Base-by-base conservation (phyloP, 169 alveolate species). In the Miamiensis avidus region DNA sequence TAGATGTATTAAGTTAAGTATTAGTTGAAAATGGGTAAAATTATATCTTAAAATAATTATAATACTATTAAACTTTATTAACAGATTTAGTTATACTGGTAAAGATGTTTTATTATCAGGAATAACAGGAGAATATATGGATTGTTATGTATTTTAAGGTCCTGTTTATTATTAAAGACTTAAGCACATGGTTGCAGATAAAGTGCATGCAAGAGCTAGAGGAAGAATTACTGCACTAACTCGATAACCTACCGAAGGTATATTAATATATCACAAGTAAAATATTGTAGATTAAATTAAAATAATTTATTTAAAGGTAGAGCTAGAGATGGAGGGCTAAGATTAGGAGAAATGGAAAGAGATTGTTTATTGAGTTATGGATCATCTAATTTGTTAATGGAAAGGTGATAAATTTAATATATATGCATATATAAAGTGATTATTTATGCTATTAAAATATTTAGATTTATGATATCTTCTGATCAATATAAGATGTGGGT, bases 271-370 rank as follows among this genome's bases (percentile, higher is more conserved):
- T 49, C 4, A 49, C 4, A 49, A 49, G 4, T 11, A 49, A 49
- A 49, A 49, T 11, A 49, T 49, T 11, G 20, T 20, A 49, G 4
- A 11, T 49, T 49, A 1, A n/a, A 76, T 31, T 76, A 32, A 11
- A 28, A 32, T 31, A 1, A 32, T 31, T 29, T 29, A 29, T 75
- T 77, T 31, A 33, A 33, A 77, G 99, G 99, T 20, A 94, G 99
- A 64, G 99, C 99, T 31, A 98, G 97, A 87, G 99, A 98, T 65
- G 99, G 99, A 26, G 99, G 99, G 16, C 92, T 98, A 75, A 95
- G 99, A 76, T 94, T 99, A 31, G 99, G 99, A 74, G 99, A 99
- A 93, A 99, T 99, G 99, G 99, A 99, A 89, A 95, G 99, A 83
- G 99, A 99, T 91, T 99, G 99, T 93, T 91, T 99, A 73, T 98